Percentiles rank a stretch among this genome's conserved stretches.
phyloP scores from a whole-genome alignment of 2,329 filamentous ascomycete species.

The Lasiodiplodia theobromae region DNA sequence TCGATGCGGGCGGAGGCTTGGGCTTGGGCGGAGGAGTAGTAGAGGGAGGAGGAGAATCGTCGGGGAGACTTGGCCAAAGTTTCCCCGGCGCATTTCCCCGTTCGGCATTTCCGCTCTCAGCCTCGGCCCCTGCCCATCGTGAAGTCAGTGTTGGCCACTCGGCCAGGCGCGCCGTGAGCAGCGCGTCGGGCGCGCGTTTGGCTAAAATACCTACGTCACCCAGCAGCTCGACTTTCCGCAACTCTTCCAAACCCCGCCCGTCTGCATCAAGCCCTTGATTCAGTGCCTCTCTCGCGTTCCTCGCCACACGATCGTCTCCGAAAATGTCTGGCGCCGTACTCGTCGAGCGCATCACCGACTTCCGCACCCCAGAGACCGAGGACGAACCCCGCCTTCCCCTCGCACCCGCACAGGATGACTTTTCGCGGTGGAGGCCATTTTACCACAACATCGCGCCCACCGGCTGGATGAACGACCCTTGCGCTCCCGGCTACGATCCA shows the following conservation, averaged over 20 bases:
- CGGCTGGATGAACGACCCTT: constrained; percentile 56
- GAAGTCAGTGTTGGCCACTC: neutral
- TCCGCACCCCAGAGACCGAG: constrained; percentile 1
- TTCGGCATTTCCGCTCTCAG: constrained; percentile 6
- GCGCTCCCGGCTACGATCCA: constrained; percentile 51
- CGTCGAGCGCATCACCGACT: constrained; percentile 12
- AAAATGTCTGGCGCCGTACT: constrained; percentile 18
- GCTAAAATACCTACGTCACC: constrained; percentile 23
- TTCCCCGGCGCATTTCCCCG: constrained; percentile 23
- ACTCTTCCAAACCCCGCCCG: neutral
- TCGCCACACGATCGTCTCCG: neutral
- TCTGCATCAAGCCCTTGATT: neutral
- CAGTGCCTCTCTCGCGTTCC: neutral
- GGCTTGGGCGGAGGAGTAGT: neutral
- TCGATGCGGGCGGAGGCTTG: neutral
- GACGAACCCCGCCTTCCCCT: neutral
- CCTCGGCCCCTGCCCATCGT: constrained; percentile 24
- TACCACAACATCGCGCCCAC: constrained; percentile 48
- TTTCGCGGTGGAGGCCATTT: constrained; percentile 24
- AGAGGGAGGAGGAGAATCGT: neutral
- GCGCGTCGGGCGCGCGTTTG: constrained; percentile 15
- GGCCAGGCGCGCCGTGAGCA: constrained; percentile 14
- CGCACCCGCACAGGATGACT: constrained; percentile 1
- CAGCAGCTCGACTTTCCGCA: neutral
- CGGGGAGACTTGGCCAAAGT: constrained; percentile 2